A percentile compares a stretch with the other conserved stretches of the same genome.
Evolutionary conservation across 345 rosid genomes (phyloP).

Genomic region (Brassica cretica): DNA sequence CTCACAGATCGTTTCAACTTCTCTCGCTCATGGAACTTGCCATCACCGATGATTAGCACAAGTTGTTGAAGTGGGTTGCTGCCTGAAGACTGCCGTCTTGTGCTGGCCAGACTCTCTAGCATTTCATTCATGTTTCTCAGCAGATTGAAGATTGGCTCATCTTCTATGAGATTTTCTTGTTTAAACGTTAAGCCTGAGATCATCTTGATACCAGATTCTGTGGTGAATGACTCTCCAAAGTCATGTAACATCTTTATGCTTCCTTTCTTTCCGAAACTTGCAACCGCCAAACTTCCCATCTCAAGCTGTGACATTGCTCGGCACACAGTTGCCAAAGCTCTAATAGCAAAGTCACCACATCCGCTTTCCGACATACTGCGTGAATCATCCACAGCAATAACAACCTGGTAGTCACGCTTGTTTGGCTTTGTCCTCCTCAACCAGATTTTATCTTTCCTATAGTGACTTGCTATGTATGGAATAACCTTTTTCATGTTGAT

Average conservation of each 20-base stretch:
- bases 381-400: conserved; percentile 92
- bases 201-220: conserved; percentile 85
- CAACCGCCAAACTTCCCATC: conserved; percentile 89
- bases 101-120: conserved; percentile 68
- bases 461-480: conserved; percentile 94
- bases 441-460: conserved; percentile 95
- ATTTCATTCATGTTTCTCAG: conserved; percentile 62
- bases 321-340: conserved; percentile 89
- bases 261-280: conserved; percentile 88
- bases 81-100: conserved; percentile 81
- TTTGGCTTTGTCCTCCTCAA: conserved; percentile 90
- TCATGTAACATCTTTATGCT: conserved; percentile 80
- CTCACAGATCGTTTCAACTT: conserved; percentile 65
- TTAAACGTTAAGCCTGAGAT: conserved; percentile 78
- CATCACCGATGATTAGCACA: conserved; percentile 86
- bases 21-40: conserved; percentile 91
- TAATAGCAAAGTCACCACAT: conserved; percentile 85
- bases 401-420: conserved; percentile 93
- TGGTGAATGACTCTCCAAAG: conserved; percentile 80
- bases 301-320: conserved; percentile 93
- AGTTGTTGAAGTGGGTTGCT: conserved; percentile 95
- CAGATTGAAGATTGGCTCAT: conserved; percentile 79
- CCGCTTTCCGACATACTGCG: conserved; percentile 88
- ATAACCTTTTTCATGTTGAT: conserved; percentile 98
- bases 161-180: conserved; percentile 83